Evolutionary conservation across 2,329 filamentous ascomycete species (phyloP), one percentile per base, ranked within the genome.

Genomic region (Alternaria arborescens): DNA sequence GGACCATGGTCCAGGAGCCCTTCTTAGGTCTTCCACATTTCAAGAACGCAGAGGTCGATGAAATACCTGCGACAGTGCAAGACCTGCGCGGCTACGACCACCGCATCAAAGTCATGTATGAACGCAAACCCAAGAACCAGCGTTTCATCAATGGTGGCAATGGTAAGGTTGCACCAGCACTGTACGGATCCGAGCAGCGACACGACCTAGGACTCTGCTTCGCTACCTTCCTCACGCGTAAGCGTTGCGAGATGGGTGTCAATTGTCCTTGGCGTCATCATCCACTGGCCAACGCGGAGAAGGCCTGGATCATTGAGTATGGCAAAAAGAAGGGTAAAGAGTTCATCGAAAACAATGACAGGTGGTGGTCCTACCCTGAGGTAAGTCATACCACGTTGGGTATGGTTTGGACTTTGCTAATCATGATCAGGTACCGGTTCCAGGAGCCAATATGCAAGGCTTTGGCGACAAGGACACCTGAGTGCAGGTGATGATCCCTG

Each of bases 181-280:
- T 40, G 3, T 67, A 67, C 16, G 64, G 62, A 7, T 53, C 59
- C 3, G 34, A 38, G 14, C 22, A 34, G 8, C 42, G 12, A 14
- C 54, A 57, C 14, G 64, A 67, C 3, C 48, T 67, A 3, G 64
- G 64, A 1, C 36, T 67, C 12, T 67, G 64, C 40, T 63, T 59
- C 41, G 14, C 52, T 8, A 65, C 64, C 0, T 67, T 65, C 18
- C 56, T 57, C 14, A 67, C 64, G 18, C 32, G 20, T 11, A 28
- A 30, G 14, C 12, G 24, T 7, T 67, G 64, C 42, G 57, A 65
- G 41, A 61, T 63, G 47, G 62, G 60, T 1, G 10, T 52, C 12
- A 40, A 28, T 11, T 67, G 64, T 43, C 56, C 62, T 8, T 67
- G 64, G 64, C 62, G 64, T 14, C 64, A 67, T 44, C 62, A 65